These are phyloP conservation scores for Cryptomeria japonica DNA, from an alignment of 75 land plant species.

Conservation along the genomic window DNA sequence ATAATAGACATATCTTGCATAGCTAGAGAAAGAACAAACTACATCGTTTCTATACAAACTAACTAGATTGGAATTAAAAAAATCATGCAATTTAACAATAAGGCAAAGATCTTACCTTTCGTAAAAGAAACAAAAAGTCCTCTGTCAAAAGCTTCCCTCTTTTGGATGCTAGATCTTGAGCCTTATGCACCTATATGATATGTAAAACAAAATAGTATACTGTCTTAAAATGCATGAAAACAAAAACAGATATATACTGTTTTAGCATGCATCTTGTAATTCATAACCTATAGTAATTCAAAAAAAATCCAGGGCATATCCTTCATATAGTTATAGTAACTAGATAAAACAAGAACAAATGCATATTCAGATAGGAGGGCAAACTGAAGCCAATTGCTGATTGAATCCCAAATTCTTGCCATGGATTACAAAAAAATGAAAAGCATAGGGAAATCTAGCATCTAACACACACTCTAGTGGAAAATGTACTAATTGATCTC, in stretches of 20 bases:
- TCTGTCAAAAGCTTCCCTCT: slow-evolving; percentile 95
- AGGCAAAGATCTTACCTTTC: slow-evolving; percentile 64
- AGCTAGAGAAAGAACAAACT: not conserved
- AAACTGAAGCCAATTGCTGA: not conserved
- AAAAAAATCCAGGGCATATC: not conserved
- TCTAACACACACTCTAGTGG: not conserved
- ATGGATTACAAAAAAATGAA: not conserved
- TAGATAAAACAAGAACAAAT: not conserved
- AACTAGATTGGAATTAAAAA: not conserved
- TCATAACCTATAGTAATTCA: not conserved
- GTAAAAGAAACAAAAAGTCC: slow-evolving; percentile 87
- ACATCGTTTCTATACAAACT: not conserved
- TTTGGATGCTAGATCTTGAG: slow-evolving; percentile 88
- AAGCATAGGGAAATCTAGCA: not conserved
- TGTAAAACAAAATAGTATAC: not conserved
- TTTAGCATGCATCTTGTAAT: not conserved
- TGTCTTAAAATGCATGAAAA: not conserved
- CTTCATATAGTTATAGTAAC: not conserved
- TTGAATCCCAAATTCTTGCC: not conserved
- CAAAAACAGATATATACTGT: slow-evolving; percentile 1
- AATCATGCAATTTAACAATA: not conserved
- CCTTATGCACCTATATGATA: slow-evolving; percentile 73
- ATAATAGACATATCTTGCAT: not conserved
- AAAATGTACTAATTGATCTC: not conserved
- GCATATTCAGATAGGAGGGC: not conserved